These are phyloP conservation scores for Eucalyptus rudis DNA, from an alignment of 345 rosid genomes.

Conservation along the genomic window DNA sequence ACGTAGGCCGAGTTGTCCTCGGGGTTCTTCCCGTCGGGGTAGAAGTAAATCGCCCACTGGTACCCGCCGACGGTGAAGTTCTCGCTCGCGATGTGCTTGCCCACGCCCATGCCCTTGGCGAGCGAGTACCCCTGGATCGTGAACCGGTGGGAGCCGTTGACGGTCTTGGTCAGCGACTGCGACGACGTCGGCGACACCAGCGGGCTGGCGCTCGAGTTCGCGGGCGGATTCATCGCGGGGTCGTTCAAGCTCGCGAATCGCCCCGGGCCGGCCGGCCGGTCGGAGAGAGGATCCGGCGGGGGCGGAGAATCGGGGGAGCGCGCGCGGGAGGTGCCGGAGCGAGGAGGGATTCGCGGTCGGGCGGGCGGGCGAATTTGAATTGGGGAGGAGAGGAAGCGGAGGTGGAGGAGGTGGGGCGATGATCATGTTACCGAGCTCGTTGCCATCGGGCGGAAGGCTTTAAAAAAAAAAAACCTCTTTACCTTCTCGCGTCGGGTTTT, in stretches of 20 bases:
- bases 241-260: neutral
- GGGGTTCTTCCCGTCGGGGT: slow-evolving; percentile 83
- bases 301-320: neutral
- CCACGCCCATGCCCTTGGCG: slow-evolving; percentile 86
- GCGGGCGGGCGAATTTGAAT: neutral
- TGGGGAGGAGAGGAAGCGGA: neutral
- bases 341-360: neutral
- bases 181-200: slow-evolving; percentile 53
- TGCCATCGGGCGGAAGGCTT: neutral
- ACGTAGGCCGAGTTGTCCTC: slow-evolving; percentile 79
- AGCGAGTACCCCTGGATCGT: slow-evolving; percentile 78
- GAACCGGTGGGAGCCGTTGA: slow-evolving; percentile 83
- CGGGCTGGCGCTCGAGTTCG: neutral
- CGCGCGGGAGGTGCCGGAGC: neutral
- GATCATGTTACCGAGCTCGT: neutral
- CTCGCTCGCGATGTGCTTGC: slow-evolving; percentile 91
- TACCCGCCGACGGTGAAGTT: slow-evolving; percentile 71
- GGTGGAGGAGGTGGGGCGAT: neutral
- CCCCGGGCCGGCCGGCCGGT: neutral
- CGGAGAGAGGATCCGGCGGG: neutral
- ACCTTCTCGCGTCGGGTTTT: neutral
- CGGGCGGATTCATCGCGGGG: neutral
- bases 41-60: slow-evolving; percentile 91
- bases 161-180: slow-evolving; percentile 65
- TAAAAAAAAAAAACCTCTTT: neutral